Evolutionary conservation across 306 rosid genomes (phyloP), one percentile per base, ranked within the genome.

Genomic region (Glycyrrhiza uralensis): DNA sequence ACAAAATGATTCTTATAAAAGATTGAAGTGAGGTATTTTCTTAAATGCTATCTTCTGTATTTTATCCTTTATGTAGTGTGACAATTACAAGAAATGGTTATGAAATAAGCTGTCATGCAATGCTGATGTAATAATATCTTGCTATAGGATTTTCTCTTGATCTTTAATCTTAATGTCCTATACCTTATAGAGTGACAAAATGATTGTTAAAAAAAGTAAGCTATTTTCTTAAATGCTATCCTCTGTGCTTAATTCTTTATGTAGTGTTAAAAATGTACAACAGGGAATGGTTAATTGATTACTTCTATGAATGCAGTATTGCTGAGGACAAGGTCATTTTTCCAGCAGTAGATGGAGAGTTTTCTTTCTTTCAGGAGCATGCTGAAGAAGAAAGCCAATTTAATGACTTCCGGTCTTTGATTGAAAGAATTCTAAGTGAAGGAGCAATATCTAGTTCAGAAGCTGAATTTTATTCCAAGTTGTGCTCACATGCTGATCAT

Each of bases 311-410:
- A 83, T 80, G 83, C 93, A 95, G 99, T 81, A 95, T 88, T 84
- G 97, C 99, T 2, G 99, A 95, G 90, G 99, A 95, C 90, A 85
- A 80, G 87, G 93, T 95, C 74, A 88, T 95, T 80, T 95, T 95
- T 92, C 97, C 99, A 4, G 96, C 97, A 0, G 96, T 95, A 66
- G 97, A 87, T 86, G 99, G 96, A 72, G 88, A 89, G 50, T 66
- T 95, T 74, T 95, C 97, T 26, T 95, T 95, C 84, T 60, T 54
- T 76, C 88, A 89, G 83, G 99, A 95, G 79, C 99, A 91, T 49
- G 88, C 85, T 11, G 96, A 95, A 85, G 96, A 92, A 82, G 99
- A 91, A 91, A 91, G 86, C 74, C 97, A 92, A 79, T 95, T 95
- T 81, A 89, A 91, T 75, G 97, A 92, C 47, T 88, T 92, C 69